Evolutionary conservation across 495 filamentous ascomycete species (phyloP), one percentile per base, ranked within the genome.

Genomic region (Glonium stellatum): DNA sequence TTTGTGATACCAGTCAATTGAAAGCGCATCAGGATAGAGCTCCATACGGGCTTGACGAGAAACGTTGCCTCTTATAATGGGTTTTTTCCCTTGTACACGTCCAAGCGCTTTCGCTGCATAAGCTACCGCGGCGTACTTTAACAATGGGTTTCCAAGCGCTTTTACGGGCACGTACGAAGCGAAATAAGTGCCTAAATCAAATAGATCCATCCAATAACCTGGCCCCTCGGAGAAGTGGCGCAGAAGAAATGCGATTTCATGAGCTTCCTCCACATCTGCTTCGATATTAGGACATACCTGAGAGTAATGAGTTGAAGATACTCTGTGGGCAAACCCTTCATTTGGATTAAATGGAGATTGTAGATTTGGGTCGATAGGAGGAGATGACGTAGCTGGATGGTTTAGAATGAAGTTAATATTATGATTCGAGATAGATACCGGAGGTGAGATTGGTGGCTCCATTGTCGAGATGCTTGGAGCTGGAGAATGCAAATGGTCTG

Each of bases 191-290:
- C 76, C 78, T 11, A 80, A 72, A 64, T 87, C 84, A 60, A 82
- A 85, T 0, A 85, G 71, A 63, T 84, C 83, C 83, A 85, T 86
- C 84, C 82, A 86, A 59, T 80, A 73, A 13, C 83, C 82, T 12
- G 80, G 76, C 1, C 77, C 75, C 67, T 86, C 82, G 4, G 80
- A 78, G 69, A 82, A 86, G 71, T 85, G 80, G 19, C 83, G 77
- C 58, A 85, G 67, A 8, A 86, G 72, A 66, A 80, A 84, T n/a
- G 80, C 77, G 21, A 80, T 72, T 63, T 85, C 82, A 54, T 80
- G 77, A 46, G 83, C 79, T 19, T 15, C 73, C 70, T 59, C 60
- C 8, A 44, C 35, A 23, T 54, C 10, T 5, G 35, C 5, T 27
- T 67, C 64, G 35, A 54, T 34, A 23, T 21, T 31, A 52, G 34